phyloP scores from a whole-genome alignment of 148 eudicot genomes.

The Heliamphora exappendiculata region DNA sequence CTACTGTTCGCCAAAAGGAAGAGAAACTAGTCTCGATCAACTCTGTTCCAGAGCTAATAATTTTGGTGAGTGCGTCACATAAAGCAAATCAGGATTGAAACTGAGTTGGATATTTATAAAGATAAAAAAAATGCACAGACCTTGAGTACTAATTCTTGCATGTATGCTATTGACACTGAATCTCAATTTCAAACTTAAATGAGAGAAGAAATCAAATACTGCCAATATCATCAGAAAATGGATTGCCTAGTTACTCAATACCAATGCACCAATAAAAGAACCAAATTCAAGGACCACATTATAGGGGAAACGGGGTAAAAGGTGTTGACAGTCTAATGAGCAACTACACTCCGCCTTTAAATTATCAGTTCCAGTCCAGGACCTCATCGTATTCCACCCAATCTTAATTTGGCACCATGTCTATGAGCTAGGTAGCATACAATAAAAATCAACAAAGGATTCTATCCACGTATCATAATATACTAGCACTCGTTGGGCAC shows the following conservation, averaged over 20 bases:
- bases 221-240: not conserved
- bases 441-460: not conserved
- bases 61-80: not conserved
- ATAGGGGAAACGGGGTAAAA: not conserved
- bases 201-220: not conserved
- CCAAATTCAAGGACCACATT: too few relatives aligned
- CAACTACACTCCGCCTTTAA: not conserved
- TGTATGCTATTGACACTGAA: not conserved
- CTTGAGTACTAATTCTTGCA: not conserved
- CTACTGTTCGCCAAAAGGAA: not conserved
- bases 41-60: conserved; percentile 2
- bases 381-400: not conserved
- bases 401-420: not conserved
- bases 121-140: not conserved
- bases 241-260: not conserved
- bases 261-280: not conserved
- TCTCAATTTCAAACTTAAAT: not conserved
- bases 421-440: not conserved
- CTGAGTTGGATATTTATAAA: not conserved
- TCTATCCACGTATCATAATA: not conserved
- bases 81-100: not conserved
- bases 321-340: not conserved
- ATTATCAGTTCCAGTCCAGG: not conserved
- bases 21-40: not conserved
- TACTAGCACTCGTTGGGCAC: not conserved